Evolutionary conservation across 306 rosid genomes (phyloP).

Genomic region (Pachyrhizus erosus): DNA sequence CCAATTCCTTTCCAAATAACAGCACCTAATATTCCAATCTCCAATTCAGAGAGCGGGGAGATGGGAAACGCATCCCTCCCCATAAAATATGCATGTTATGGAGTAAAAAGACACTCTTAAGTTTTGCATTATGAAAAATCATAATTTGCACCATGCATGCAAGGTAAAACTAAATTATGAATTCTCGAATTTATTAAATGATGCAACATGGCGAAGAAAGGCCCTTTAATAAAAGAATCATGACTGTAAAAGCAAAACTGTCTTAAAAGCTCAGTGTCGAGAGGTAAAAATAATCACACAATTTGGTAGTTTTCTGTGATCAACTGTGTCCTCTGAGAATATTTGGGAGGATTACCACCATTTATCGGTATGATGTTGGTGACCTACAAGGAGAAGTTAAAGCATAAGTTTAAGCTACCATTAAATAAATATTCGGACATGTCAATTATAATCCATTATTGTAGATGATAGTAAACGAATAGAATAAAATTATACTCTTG

Average conservation of each 20-base stretch:
- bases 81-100: not conserved
- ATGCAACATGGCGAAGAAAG: constrained; percentile 24
- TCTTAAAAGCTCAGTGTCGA: constrained; percentile 15
- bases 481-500: not conserved
- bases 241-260: constrained; percentile 8
- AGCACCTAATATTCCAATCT: not conserved
- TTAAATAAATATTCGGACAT: not conserved
- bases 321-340: constrained; percentile 84
- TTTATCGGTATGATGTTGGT: constrained; percentile 66
- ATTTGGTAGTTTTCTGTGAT: constrained; percentile 84
- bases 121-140: not conserved
- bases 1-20: not conserved
- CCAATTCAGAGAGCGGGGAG: not conserved
- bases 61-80: not conserved
- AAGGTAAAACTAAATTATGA: constrained; percentile 35
- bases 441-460: not conserved
- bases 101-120: not conserved
- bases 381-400: constrained; percentile 50
- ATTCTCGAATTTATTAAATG: constrained; percentile 29
- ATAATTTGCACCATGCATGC: not conserved
- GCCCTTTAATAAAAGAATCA: constrained; percentile 19
- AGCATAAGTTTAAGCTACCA: constrained; percentile 1
- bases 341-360: constrained; percentile 83
- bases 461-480: not conserved
- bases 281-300: constrained; percentile 50